Evolutionary conservation across 2,329 filamentous ascomycete genomes (phyloP).

Genomic region (Colletotrichum chlorophyti): DNA sequence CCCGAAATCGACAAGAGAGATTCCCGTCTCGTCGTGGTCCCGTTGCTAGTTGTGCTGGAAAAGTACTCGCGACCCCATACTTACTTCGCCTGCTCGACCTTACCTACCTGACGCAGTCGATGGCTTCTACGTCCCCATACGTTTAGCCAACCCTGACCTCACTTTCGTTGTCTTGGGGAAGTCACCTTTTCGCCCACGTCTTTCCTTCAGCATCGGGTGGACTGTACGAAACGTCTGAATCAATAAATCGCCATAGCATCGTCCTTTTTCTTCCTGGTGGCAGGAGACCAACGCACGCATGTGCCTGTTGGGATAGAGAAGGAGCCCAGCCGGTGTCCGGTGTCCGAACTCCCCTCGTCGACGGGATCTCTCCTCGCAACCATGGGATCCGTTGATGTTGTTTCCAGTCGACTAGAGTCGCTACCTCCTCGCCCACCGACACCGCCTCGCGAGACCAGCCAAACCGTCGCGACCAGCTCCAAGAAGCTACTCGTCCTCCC

Average conservation of each 20-base stretch:
- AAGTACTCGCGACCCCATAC: constrained; percentile 20
- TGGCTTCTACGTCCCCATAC: constrained; percentile 12
- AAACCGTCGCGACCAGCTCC: constrained; percentile 40
- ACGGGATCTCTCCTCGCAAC: constrained; percentile 33
- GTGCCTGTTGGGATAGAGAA: constrained; percentile 9
- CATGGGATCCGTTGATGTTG: constrained; percentile 48
- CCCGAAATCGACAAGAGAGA: neutral
- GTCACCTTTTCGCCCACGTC: neutral
- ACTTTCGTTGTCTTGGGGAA: constrained; percentile 11
- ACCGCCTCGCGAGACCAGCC: constrained; percentile 63
- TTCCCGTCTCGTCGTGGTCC: too few species aligned
- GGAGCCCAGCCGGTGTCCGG: constrained; percentile 15
- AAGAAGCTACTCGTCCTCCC: constrained; percentile 45
- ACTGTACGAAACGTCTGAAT: constrained; percentile 11
- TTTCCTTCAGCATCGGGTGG: constrained; percentile 4
- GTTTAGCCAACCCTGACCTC: too few species aligned
- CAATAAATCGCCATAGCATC: too few species aligned
- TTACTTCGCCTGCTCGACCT: too few species aligned
- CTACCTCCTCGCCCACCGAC: constrained; percentile 69
- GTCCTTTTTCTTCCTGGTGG: constrained; percentile 8
- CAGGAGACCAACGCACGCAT: constrained; percentile 17
- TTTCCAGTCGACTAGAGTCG: constrained; percentile 55
- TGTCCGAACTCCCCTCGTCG: neutral
- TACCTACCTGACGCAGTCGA: too few species aligned
- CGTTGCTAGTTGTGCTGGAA: constrained; percentile 7